Base-by-base conservation (phyloP, 345 rosid genomes). In the Trapa incisa region DNA sequence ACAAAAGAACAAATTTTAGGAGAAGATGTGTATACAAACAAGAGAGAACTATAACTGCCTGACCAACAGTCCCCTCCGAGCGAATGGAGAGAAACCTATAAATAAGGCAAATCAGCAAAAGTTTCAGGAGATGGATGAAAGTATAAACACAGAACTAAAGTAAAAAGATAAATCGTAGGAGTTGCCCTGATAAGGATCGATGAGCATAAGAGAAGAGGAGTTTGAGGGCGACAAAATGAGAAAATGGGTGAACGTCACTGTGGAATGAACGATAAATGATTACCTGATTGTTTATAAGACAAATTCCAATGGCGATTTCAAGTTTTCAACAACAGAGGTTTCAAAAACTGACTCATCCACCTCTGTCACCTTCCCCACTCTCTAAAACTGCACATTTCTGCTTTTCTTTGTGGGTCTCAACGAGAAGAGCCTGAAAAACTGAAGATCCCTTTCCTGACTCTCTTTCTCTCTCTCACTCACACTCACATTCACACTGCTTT, bases 271-370 rank as follows among this genome's bases (percentile, higher is more conserved):
- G 37, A 48, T 62, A 43, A 37, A 71, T 65, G 37, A 36, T 58
- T 75, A 84, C 96, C 92, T 80, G 83, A 81, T 80, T 80, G 89
- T 82, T 89, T 75, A 74, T 58, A 33, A 69, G 65, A 80, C 75
- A 66, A 80, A 74, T 80, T 75, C 74, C 29, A 47, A 70, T 81
- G 82, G 68, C 73, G 75, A 75, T 67, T 70, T 67, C 29, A 22
- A 22, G 29, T 22, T 22, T 22, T 22, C 29, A 22, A 22, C 74
- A 79, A 79, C 72, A 60, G 73, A 70, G 81, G 80, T 78, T 82
- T 80, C 66, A 75, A 54, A 68, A 61, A 11, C 66, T 38, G 8
- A 38, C 13, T 60, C 41, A 61, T 61, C 45, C 38, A 43, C 64
- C 39, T 9, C 47, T 60, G 47, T 60, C 13, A 5, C 6, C 57